phyloP scores from a whole-genome alignment of 1,284 basidiomycete genomes.

The Ganoderma lucidum region DNA sequence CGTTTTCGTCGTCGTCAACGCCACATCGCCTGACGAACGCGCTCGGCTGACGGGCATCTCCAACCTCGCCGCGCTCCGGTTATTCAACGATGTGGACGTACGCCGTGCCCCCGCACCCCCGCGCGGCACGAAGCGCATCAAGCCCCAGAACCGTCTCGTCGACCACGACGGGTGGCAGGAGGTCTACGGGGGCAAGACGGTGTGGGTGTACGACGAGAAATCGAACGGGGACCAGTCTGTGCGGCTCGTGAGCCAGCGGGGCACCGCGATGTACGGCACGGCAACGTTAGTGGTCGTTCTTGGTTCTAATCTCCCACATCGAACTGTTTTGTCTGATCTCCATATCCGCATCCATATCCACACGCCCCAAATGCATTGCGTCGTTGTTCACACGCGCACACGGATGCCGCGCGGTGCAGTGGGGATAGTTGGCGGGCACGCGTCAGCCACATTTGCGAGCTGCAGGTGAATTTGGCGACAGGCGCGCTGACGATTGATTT shows the following conservation, averaged over 20 bases:
- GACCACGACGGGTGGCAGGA: constrained; percentile 74
- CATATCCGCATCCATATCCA: neutral
- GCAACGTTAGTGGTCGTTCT: constrained; percentile 64
- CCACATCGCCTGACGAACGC: constrained; percentile 50
- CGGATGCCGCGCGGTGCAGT: constrained; percentile 46
- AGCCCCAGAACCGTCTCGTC: constrained; percentile 63
- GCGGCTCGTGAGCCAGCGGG: constrained; percentile 61
- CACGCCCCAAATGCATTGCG: neutral
- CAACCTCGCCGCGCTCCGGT: constrained; percentile 70
- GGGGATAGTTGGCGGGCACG: constrained; percentile 83
- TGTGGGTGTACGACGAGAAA: constrained; percentile 78
- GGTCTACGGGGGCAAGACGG: constrained; percentile 68
- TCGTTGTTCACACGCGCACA: neutral
- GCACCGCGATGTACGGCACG: constrained; percentile 72
- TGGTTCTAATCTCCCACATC: constrained; percentile 11
- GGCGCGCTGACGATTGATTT: constrained; percentile 78
- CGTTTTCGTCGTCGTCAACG: constrained; percentile 63
- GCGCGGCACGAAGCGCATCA: constrained; percentile 51
- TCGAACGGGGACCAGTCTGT: constrained; percentile 73
- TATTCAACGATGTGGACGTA: constrained; percentile 74
- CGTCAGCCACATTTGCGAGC: constrained; percentile 71
- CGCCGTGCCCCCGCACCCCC: constrained; percentile 58
- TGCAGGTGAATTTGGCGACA: constrained; percentile 71
- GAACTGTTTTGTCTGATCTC: constrained; percentile 7
- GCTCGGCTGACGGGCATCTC: constrained; percentile 57